Evolutionary conservation across 2,329 filamentous ascomycete species (phyloP).

Genomic region (Epichloe glyceriae): DNA sequence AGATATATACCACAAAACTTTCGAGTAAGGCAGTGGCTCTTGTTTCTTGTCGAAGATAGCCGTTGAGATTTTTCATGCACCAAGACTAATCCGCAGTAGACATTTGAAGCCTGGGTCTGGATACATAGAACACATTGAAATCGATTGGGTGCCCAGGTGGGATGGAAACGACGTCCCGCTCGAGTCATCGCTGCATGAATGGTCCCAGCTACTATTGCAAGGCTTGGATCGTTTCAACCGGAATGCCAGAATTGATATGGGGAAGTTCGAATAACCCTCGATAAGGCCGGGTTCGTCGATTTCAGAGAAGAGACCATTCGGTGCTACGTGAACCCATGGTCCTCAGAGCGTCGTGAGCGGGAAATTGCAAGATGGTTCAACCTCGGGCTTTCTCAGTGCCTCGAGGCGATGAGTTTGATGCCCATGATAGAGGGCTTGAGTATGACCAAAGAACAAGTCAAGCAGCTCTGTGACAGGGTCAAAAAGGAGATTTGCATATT

Average conservation of each 20-base stretch:
- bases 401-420: constrained; percentile 60
- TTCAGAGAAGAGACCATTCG: constrained; percentile 57
- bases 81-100: constrained; percentile 25
- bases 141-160: constrained; percentile 67
- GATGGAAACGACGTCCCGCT: constrained; percentile 50
- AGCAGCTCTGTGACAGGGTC: constrained; percentile 47
- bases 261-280: constrained; percentile 45
- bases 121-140: constrained; percentile 75
- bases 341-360: constrained; percentile 46
- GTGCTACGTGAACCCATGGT: constrained; percentile 65
- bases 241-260: constrained; percentile 46
- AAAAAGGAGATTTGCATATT: constrained; percentile 56
- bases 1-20: constrained; percentile 57
- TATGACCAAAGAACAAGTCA: constrained; percentile 44
- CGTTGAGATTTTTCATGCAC: background rate
- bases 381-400: constrained; percentile 56
- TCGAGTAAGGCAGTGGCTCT: constrained; percentile 37
- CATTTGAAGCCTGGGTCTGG: constrained; percentile 67
- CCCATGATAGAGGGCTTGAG: constrained; percentile 48
- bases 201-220: constrained; percentile 55
- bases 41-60: background rate
- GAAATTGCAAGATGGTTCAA: constrained; percentile 76
- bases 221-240: constrained; percentile 54
- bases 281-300: constrained; percentile 64
- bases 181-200: constrained; percentile 47